Evolutionary conservation across 345 rosid genomes (phyloP).

Genomic region (Punica granatum): DNA sequence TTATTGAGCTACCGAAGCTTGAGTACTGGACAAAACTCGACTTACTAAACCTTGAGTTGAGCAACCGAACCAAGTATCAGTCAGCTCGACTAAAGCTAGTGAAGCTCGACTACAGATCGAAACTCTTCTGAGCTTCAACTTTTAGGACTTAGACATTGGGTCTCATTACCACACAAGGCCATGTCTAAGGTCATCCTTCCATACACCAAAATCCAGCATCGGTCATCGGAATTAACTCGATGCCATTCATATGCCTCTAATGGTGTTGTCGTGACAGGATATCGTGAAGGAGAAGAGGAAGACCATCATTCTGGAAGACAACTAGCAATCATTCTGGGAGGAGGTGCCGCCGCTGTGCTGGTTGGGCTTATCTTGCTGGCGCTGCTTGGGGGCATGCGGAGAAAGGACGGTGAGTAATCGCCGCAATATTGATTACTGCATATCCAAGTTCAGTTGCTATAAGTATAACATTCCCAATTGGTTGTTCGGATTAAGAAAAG

Average conservation of each 20-base stretch:
- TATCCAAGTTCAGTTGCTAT: no score
- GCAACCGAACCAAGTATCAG: no score
- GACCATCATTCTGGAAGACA: slow-evolving; percentile 22
- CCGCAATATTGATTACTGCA: no score
- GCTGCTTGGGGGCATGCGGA: slow-evolving; percentile 27
- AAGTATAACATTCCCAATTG: no score
- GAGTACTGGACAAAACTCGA: no score
- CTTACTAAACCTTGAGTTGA: no score
- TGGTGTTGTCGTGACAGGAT: background rate
- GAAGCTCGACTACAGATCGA: background rate
- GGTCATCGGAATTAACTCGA: background rate
- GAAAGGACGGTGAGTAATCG: slow-evolving; percentile 36
- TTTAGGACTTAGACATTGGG: no score
- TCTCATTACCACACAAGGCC: background rate
- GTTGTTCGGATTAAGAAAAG: no score
- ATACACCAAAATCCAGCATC: background rate
- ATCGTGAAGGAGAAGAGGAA: background rate
- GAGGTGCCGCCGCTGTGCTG: slow-evolving; percentile 34
- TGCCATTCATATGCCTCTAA: no score
- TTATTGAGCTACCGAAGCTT: no score
- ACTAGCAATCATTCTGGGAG: slow-evolving; percentile 68
- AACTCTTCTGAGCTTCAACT: no score
- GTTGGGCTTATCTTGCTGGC: slow-evolving; percentile 27
- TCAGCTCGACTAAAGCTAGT: background rate
- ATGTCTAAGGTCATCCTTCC: background rate